phyloP scores from a whole-genome alignment of 805 yeast species.

The Candida adriatica region DNA sequence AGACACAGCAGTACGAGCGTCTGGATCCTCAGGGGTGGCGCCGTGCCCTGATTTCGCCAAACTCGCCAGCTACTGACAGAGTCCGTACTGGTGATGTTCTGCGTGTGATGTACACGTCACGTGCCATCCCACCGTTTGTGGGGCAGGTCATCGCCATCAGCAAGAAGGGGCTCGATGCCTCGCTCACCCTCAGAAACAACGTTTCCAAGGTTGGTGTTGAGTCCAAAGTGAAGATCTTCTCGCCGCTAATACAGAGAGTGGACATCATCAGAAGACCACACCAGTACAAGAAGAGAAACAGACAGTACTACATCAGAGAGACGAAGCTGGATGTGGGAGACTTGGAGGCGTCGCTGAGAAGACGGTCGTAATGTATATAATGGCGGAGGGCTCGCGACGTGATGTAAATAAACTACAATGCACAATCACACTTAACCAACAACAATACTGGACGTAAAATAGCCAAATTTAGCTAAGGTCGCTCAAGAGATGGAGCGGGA shows the following conservation, averaged over 20 bases:
- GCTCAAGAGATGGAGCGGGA: constrained; percentile 2
- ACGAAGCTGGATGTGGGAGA: constrained; percentile 71
- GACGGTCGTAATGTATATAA: no score
- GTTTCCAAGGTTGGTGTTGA: constrained; percentile 82
- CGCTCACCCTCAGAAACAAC: constrained; percentile 77
- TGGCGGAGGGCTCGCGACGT: no score
- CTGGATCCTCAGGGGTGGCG: constrained; percentile 73
- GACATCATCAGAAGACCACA: constrained; percentile 73
- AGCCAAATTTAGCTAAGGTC: no score
- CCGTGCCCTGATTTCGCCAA: constrained; percentile 43
- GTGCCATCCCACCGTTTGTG: constrained; percentile 53
- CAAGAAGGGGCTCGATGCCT: constrained; percentile 64
- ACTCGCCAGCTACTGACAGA: constrained; percentile 29
- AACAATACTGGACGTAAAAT: no score
- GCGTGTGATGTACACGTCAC: constrained; percentile 56
- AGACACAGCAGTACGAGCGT: constrained; percentile 5
- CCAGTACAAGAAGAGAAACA: constrained; percentile 69
- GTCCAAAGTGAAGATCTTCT: constrained; percentile 69
- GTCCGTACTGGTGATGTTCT: constrained; percentile 80
- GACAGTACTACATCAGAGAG: constrained; percentile 86
- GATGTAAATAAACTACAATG: no score
- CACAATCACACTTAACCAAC: no score
- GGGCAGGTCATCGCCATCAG: constrained; percentile 79
- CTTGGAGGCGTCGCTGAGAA: constrained; percentile 40
- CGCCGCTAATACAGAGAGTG: constrained; percentile 69